These are phyloP conservation scores for Zanthoxylum bungeanum DNA, from an alignment of 345 rosid species.

Conservation along the genomic window DNA sequence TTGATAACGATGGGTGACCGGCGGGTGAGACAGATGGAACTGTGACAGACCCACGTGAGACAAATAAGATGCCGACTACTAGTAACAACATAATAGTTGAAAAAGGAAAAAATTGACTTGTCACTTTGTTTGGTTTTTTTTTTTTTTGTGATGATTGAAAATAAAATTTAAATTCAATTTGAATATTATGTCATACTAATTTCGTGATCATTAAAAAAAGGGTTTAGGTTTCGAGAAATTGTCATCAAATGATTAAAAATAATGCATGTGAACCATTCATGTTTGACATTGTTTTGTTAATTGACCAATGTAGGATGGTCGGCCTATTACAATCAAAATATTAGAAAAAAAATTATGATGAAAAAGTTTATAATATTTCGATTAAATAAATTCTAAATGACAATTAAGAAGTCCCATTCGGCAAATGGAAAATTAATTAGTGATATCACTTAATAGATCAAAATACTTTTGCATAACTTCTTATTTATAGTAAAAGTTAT, in stretches of 20 bases:
- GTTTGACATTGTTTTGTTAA: neutral
- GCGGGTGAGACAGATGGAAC: slow-evolving; percentile 28
- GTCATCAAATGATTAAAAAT: neutral
- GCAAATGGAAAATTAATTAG: no score
- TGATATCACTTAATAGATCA: no score
- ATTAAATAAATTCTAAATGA: no score
- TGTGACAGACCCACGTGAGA: slow-evolving; percentile 15
- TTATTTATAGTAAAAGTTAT: no score
- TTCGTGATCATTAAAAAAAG: neutral
- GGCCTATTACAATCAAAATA: no score
- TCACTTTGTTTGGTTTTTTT: neutral
- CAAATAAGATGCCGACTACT: slow-evolving; percentile 10
- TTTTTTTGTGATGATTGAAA: no score
- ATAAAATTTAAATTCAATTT: neutral
- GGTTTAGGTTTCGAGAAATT: neutral
- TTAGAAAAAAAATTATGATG: no score
- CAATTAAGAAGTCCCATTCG: no score
- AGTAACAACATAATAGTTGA: neutral
- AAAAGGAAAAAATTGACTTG: neutral
- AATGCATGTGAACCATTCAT: neutral
- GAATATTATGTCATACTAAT: neutral
- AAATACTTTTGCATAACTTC: no score
- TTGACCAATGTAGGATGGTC: slow-evolving; percentile 5
- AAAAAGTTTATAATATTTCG: no score
- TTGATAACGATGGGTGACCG: slow-evolving; percentile 36